Evolutionary conservation across 495 filamentous ascomycete species (phyloP).

Genomic region (Pseudomonodictys pantanalensis): DNA sequence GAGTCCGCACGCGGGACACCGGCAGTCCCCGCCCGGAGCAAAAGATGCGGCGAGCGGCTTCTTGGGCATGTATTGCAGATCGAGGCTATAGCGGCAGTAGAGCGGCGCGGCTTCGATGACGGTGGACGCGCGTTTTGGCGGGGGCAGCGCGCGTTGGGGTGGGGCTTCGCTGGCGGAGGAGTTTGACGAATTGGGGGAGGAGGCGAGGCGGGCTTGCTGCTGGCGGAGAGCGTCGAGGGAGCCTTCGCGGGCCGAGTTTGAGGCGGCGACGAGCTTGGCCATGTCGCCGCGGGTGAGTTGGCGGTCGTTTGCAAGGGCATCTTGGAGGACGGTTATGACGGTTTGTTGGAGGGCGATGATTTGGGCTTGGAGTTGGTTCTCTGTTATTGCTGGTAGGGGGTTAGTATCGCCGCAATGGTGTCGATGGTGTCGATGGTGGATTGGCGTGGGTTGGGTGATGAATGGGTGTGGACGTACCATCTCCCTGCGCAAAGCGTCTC

Average conservation of each 20-base stretch:
- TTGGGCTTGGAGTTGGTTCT: slow-evolving; percentile 40
- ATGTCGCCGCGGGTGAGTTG: slow-evolving; percentile 32
- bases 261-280: slow-evolving; percentile 32
- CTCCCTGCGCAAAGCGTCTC: slow-evolving; percentile 34
- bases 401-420: no score
- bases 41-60: slow-evolving; percentile 32
- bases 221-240: slow-evolving; percentile 34
- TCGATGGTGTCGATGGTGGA: background rate
- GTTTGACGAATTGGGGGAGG: background rate
- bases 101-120: slow-evolving; percentile 20
- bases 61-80: slow-evolving; percentile 30
- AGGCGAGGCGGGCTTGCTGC: slow-evolving; percentile 30
- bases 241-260: slow-evolving; percentile 35
- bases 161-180: background rate
- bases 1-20: slow-evolving; percentile 31
- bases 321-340: slow-evolving; percentile 40
- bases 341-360: slow-evolving; percentile 40
- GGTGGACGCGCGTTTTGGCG: slow-evolving; percentile 13
- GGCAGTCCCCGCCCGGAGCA: slow-evolving; percentile 27
- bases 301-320: slow-evolving; percentile 36
- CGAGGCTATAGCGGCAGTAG: slow-evolving; percentile 37
- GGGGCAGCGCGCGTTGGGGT: slow-evolving; percentile 8
- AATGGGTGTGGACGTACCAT: slow-evolving; percentile 33
- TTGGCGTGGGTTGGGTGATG: background rate
- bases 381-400: slow-evolving; percentile 35